phyloP scores from a whole-genome alignment of 1,139 yeast species.

The Groenewaldozyma sp. region DNA sequence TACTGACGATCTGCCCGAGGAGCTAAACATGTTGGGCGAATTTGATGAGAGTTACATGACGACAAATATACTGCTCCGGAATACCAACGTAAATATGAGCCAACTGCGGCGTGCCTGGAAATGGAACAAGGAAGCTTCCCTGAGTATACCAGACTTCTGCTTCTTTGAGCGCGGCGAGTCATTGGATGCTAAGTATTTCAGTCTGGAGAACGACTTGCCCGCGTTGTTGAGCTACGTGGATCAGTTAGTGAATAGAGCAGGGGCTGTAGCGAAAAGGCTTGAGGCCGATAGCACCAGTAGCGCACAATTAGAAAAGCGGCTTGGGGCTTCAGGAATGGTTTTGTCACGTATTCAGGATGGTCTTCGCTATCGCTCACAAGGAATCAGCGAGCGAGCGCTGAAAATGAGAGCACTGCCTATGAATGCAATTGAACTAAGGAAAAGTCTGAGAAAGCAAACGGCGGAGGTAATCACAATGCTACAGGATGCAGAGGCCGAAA shows the following conservation, averaged over 20 bases:
- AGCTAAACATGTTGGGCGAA: not conserved
- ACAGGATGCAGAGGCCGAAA: slow-evolving; percentile 15
- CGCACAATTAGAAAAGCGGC: slow-evolving; percentile 11
- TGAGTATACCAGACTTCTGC: too few relatives aligned
- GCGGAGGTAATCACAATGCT: slow-evolving; percentile 14
- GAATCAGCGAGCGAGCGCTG: slow-evolving; percentile 15
- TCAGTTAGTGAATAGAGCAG: too few relatives aligned
- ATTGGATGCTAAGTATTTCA: too few relatives aligned
- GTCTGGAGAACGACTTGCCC: too few relatives aligned
- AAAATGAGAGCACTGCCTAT: slow-evolving; percentile 19
- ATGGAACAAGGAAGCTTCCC: slow-evolving; percentile 7
- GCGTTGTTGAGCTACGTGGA: too few relatives aligned
- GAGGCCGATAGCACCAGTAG: slow-evolving; percentile 9
- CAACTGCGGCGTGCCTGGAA: slow-evolving; percentile 4
- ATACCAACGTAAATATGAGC: slow-evolving; percentile 5
- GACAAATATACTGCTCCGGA: slow-evolving; percentile 1
- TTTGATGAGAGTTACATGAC: not conserved
- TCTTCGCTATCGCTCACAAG: slow-evolving; percentile 14
- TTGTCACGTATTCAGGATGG: slow-evolving; percentile 18
- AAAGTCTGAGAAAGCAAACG: slow-evolving; percentile 13
- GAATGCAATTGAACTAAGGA: slow-evolving; percentile 21
- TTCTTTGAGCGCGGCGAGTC: too few relatives aligned
- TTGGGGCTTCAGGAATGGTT: slow-evolving; percentile 13
- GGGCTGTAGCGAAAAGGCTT: too few relatives aligned
- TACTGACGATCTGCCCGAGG: not conserved